A percentile compares a stretch with the other conserved stretches of the same genome.
Conservation (phyloP, 805 yeast genomes). For the Saccharomycopsis vini region DNA sequence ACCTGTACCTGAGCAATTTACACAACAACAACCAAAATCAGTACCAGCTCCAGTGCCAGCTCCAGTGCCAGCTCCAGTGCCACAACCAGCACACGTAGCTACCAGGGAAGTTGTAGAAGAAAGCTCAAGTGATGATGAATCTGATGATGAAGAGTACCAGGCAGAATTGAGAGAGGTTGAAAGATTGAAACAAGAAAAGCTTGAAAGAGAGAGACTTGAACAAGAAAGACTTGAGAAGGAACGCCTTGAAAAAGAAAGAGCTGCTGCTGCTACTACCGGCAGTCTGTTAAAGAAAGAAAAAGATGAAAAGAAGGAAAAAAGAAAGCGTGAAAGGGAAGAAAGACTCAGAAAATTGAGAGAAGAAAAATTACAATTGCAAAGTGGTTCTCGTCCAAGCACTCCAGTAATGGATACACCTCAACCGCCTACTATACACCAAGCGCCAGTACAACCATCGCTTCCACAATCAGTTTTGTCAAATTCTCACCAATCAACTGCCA, state of each 20-base stretch:
- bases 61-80: slow-evolving; percentile 9
- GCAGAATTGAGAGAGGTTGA: slow-evolving; percentile 36
- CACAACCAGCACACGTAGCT: slow-evolving; percentile 4
- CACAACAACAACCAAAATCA: slow-evolving; percentile 12
- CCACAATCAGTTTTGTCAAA: slow-evolving; percentile 9
- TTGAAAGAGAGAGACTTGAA: slow-evolving; percentile 42
- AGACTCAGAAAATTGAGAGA: slow-evolving; percentile 17
- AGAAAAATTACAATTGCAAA: slow-evolving; percentile 17
- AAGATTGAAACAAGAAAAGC: slow-evolving; percentile 26
- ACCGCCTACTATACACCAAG: background rate
- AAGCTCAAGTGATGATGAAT: slow-evolving; percentile 18
- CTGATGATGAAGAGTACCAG: slow-evolving; percentile 35
- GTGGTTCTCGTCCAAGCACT: background rate
- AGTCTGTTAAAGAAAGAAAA: slow-evolving; percentile 4
- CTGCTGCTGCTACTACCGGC: slow-evolving; percentile 6
- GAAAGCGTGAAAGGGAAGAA: slow-evolving; percentile 17
- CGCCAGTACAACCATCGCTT: background rate
- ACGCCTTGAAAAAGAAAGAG: slow-evolving; percentile 32
- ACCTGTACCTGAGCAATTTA: slow-evolving; percentile 19
- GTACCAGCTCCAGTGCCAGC: slow-evolving; percentile 13
- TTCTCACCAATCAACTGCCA: background rate
- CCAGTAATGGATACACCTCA: background rate
- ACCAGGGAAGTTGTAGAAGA: slow-evolving; percentile 8
- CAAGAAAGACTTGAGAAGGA: slow-evolving; percentile 25
- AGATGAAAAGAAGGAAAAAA: slow-evolving; percentile 15